phyloP scores from a whole-genome alignment of 176 grass and related monocot species.

The Paspalum vaginatum region DNA sequence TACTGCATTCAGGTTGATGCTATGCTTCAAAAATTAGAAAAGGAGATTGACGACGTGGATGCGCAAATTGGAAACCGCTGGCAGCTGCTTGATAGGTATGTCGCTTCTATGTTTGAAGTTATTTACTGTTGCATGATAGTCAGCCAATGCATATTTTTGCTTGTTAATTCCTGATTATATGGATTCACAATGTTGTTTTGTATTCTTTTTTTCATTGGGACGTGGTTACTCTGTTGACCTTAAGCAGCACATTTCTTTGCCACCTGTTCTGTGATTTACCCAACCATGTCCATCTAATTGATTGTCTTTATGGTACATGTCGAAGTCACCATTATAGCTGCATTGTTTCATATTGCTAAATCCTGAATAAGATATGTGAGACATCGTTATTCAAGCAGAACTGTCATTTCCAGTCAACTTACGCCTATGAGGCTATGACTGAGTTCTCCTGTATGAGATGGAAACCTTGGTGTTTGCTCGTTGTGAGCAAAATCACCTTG shows the following conservation, averaged over 20 bases:
- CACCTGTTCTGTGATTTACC: slow-evolving; percentile 33
- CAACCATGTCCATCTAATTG: not conserved
- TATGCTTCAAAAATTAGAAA: slow-evolving; percentile 92
- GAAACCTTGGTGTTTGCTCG: not conserved
- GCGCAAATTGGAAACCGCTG: slow-evolving; percentile 93
- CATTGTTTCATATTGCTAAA: slow-evolving; percentile 20
- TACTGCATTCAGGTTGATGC: slow-evolving; percentile 82
- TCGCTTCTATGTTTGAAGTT: not conserved
- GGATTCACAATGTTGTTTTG: not conserved
- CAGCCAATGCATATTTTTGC: slow-evolving; percentile 4
- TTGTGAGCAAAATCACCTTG: not conserved
- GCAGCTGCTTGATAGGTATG: slow-evolving; percentile 94
- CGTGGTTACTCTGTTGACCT: not conserved
- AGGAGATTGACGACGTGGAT: slow-evolving; percentile 98
- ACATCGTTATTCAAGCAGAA: not conserved
- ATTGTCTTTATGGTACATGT: not conserved
- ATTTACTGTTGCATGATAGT: slow-evolving; percentile 27
- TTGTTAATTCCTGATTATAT: not conserved
- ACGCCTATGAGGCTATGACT: not conserved
- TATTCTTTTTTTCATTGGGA: not conserved
- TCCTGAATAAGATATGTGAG: not conserved
- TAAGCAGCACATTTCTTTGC: not conserved
- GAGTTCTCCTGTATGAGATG: not conserved
- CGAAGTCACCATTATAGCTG: not conserved
- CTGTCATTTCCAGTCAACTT: not conserved